Conservation (phyloP, 768 basidiomycete species). For the Lepiota subincarnata region DNA sequence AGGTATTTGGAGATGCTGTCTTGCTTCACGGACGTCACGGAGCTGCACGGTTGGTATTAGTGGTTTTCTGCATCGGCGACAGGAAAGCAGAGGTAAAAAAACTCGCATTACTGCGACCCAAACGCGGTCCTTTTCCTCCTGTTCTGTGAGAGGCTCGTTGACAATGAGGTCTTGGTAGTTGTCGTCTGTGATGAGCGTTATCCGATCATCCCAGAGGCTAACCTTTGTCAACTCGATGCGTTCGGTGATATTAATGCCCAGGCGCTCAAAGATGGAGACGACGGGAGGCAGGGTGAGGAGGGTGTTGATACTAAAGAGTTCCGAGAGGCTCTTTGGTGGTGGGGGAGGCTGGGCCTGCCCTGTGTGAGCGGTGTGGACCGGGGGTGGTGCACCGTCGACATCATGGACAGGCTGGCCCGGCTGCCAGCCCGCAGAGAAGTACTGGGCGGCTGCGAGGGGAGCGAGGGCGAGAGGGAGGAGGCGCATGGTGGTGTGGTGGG, state of each 20-base stretch:
- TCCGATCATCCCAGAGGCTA: conserved; percentile 63
- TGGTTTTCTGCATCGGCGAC: conserved; percentile 1
- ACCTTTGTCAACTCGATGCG: conserved; percentile 31
- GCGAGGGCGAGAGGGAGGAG: conserved; percentile 32
- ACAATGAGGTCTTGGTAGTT: conserved; percentile 73
- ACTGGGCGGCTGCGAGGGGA: conserved; percentile 52
- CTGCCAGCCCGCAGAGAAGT: conserved; percentile 79
- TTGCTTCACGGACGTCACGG: conserved; percentile 51
- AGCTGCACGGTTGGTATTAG: conserved; percentile 30
- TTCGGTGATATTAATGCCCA: conserved; percentile 74
- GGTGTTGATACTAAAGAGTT: conserved; percentile 33
- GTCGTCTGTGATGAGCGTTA: conserved; percentile 78
- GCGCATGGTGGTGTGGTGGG: conserved; percentile 43
- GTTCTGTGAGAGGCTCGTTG: conserved; percentile 59
- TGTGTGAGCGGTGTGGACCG: conserved; percentile 18
- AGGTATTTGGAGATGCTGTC: conserved; percentile 68
- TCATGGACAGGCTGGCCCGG: conserved; percentile 59
- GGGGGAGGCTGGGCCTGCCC: conserved; percentile 17
- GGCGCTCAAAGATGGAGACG: conserved; percentile 44
- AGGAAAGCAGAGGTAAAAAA: conserved; percentile 1
- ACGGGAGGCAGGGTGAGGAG: conserved; percentile 53
- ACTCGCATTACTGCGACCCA: conserved; percentile 81
- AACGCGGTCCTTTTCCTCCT: conserved; percentile 62
- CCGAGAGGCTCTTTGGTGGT: conserved; percentile 22
- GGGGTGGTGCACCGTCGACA: conserved; percentile 18